phyloP scores from a whole-genome alignment of 345 rosid genomes.

The Gossypium arboreum region DNA sequence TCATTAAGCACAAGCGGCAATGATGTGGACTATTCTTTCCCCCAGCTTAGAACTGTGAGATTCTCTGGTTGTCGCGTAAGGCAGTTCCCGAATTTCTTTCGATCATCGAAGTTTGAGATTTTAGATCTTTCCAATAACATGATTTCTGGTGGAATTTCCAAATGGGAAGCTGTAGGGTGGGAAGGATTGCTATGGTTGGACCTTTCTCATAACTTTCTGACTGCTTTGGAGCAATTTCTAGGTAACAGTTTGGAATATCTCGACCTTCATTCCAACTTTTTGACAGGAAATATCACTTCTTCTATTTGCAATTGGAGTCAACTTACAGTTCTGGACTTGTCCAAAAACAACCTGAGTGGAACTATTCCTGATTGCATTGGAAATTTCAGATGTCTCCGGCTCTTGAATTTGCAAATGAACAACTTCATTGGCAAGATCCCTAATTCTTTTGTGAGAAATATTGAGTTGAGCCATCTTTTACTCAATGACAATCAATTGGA shows the following conservation, averaged over 20 bases:
- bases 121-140: not conserved
- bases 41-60: not conserved
- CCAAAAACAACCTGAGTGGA: not conserved
- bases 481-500: too few relatives aligned
- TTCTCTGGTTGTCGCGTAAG: not conserved
- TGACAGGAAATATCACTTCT: conserved; percentile 17
- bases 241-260: not conserved
- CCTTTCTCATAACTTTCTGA: not conserved
- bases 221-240: not conserved
- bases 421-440: too few relatives aligned
- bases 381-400: not conserved
- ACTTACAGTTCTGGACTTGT: not conserved
- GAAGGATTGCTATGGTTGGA: not conserved
- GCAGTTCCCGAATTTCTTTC: not conserved
- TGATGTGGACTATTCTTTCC: not conserved
- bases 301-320: conserved; percentile 11
- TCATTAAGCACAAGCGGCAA: not conserved
- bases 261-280: not conserved
- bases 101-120: not conserved
- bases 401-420: too few relatives aligned
- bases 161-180: not conserved
- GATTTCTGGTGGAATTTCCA: not conserved
- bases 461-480: too few relatives aligned
- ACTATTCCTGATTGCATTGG: not conserved
- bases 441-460: too few relatives aligned